phyloP scores from a whole-genome alignment of 495 filamentous ascomycete species.

The Trichoderma virens region DNA sequence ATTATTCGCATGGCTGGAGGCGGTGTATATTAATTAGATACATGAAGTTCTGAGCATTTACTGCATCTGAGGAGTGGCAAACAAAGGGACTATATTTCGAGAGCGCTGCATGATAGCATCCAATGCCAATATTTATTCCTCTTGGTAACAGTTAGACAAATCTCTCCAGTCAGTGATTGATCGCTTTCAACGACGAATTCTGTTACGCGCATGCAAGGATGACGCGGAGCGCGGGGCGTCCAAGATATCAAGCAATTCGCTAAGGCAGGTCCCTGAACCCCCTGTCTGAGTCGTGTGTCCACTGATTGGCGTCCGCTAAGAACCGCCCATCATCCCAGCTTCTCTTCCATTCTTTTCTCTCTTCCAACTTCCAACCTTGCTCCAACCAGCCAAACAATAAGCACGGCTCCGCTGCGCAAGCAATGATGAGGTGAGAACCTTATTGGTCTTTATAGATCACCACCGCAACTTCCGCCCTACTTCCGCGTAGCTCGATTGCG shows the following conservation, averaged over 20 bases:
- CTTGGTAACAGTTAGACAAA: too few species aligned
- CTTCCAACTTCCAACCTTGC: background rate
- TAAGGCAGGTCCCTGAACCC: conserved; percentile 1
- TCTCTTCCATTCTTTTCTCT: background rate
- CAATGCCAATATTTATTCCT: background rate
- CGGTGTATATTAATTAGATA: background rate
- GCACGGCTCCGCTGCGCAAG: background rate
- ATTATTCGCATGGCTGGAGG: conserved; percentile 3
- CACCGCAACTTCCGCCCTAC: background rate
- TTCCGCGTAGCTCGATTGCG: background rate
- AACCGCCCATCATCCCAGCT: too few species aligned
- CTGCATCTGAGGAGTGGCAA: background rate
- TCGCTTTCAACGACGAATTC: too few species aligned
- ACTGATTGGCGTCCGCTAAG: too few species aligned
- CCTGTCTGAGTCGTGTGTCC: background rate
- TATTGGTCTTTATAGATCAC: background rate
- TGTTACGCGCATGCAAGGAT: background rate
- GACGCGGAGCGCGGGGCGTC: background rate
- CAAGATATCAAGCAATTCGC: background rate
- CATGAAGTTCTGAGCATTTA: background rate
- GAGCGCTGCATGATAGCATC: background rate
- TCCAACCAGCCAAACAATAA: background rate
- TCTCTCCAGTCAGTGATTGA: too few species aligned
- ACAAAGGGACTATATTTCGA: background rate
- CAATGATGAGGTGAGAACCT: background rate